Conservation (phyloP, 2,329 filamentous ascomycete genomes). For the Hawksworthiomyces lignivorus region DNA sequence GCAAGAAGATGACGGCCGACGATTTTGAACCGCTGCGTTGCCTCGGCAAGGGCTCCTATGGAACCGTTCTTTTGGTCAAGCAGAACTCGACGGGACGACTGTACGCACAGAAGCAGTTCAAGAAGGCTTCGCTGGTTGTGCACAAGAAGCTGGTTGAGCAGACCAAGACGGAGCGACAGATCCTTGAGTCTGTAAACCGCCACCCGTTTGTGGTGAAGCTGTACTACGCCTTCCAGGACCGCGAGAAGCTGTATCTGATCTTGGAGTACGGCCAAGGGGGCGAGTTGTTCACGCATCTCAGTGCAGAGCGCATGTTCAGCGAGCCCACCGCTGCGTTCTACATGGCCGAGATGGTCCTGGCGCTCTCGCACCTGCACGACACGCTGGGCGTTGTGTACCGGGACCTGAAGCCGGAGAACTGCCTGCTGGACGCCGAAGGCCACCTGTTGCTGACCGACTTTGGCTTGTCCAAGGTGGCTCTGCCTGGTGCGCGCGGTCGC, state of each 20-base stretch:
- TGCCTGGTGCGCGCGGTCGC: constrained; percentile 33
- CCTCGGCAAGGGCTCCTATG: constrained; percentile 92
- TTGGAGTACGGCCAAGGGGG: constrained; percentile 96
- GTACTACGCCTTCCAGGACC: constrained; percentile 97
- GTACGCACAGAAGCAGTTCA: constrained; percentile 97
- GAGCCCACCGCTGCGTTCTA: constrained; percentile 90
- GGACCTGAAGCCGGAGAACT: constrained; percentile 97
- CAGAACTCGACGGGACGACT: constrained; percentile 80
- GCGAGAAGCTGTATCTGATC: constrained; percentile 94
- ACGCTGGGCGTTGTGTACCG: constrained; percentile 92
- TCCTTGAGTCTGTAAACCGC: constrained; percentile 90
- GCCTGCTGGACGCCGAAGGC: constrained; percentile 81
- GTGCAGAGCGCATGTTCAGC: constrained; percentile 88
- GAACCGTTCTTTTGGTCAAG: constrained; percentile 88
- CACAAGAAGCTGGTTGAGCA: constrained; percentile 96
- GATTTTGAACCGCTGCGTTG: constrained; percentile 90
- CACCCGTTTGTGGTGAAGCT: constrained; percentile 98
- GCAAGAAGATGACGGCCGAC: constrained; percentile 79
- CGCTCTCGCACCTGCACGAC: constrained; percentile 85
- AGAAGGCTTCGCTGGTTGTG: constrained; percentile 89
- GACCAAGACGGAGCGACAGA: constrained; percentile 92
- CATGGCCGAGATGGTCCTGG: constrained; percentile 96
- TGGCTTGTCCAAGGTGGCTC: constrained; percentile 87
- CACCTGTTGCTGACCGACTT: constrained; percentile 95
- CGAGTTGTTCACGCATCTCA: constrained; percentile 92